Base-by-base conservation (phyloP, 1,284 basidiomycete species). In the Termitomyces sp. region DNA sequence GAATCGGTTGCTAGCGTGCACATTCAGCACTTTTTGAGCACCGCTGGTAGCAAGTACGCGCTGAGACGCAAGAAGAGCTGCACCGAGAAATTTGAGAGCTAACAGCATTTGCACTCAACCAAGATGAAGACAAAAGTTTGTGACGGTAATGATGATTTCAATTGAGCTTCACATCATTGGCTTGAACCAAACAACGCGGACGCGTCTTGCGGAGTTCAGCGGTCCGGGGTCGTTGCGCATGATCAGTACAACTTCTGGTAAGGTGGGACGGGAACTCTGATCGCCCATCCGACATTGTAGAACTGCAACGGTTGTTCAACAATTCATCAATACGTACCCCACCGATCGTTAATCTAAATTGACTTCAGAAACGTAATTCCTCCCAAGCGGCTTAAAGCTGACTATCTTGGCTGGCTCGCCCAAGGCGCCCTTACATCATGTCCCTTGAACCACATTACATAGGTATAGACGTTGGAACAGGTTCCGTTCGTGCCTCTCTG, bases 401-500 rank as follows among this genome's bases (percentile, higher is more conserved):
- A 34, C 15, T n/a, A 24, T 48, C 21, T n/a, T 4, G 36, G 33
- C 33, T 36, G 34, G 30, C 30, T 46, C 46, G 26, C 19, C 26
- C 28, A 40, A 24, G 13, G 31, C 15, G 17, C 30, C 21, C 10
- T 17, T 33, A 17, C 24, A 52, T 52, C 53, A 62, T 63, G 54
- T 67, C 72, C 60, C 62, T 64, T 43, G 65, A 69, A 34, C 67
- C 62, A 58, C 83, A 82, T 67, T 89, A 84, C 68, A 78, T 90
- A 58, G 87, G 87, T 44, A 73, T 90, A 60, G 87, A 90, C 67
- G 83, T 90, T 28, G 96, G 96, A 36, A 98, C 96, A 0, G 95
- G 96, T 55, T 98, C 94, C 15, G 94, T 89, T 2, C 84, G 97
- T 57, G 94, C 94, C 0, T 88, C 85, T 31, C 82, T 99, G 41